These are phyloP conservation scores for Debaryomycetaceae sp. DNA, from an alignment of 1,139 yeast genomes.

Conservation along the genomic window DNA sequence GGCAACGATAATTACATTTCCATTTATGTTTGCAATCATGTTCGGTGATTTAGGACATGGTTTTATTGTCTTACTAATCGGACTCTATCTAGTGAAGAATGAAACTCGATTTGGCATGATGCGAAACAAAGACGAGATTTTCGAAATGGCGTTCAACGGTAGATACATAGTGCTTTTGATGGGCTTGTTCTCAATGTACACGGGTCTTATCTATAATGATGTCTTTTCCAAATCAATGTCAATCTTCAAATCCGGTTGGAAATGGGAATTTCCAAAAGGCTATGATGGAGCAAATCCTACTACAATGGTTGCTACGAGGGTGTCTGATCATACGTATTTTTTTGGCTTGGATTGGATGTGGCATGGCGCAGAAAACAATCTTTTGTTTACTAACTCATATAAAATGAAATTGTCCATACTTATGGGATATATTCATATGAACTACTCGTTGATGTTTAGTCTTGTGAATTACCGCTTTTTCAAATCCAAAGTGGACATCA, in stretches of 20 bases:
- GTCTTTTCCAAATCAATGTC: constrained; percentile 88
- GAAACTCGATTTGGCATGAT: constrained; percentile 63
- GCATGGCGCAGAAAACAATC: constrained; percentile 95
- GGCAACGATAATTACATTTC: constrained; percentile 92
- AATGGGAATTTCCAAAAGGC: constrained; percentile 66
- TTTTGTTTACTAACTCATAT: constrained; percentile 87
- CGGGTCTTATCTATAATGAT: constrained; percentile 93
- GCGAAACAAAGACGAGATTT: constrained; percentile 83
- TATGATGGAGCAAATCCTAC: constrained; percentile 57
- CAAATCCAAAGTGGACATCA: constrained; percentile 73
- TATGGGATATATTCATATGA: constrained; percentile 95
- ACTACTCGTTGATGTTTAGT: constrained; percentile 82
- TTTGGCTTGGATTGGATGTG: constrained; percentile 92
- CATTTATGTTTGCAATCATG: constrained; percentile 99
- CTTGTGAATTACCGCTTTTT: constrained; percentile 75
- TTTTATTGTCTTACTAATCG: constrained; percentile 69
- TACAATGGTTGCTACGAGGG: constrained; percentile 50
- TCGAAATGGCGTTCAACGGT: constrained; percentile 94
- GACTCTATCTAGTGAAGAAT: constrained; percentile 62
- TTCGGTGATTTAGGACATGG: constrained; percentile 99
- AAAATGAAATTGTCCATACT: constrained; percentile 94
- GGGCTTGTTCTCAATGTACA: constrained; percentile 92
- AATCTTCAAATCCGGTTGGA: constrained; percentile 84
- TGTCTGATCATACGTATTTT: constrained; percentile 59
- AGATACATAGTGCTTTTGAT: constrained; percentile 83